Evolutionary conservation across 1,284 basidiomycete species (phyloP).

Genomic region (Megacollybia platyphylla): DNA sequence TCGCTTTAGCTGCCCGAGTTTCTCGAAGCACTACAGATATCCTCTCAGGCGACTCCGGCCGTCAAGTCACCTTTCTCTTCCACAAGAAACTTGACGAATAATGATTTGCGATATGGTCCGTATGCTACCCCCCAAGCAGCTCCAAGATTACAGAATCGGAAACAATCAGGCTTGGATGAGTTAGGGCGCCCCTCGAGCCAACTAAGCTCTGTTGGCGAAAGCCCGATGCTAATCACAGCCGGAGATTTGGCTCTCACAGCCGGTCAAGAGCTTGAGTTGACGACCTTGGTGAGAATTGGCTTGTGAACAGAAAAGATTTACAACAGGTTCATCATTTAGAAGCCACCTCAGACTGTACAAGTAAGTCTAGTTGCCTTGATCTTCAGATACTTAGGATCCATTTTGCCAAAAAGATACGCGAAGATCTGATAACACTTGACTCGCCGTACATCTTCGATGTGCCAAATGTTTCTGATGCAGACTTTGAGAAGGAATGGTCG

Average conservation of each 20-base stretch:
- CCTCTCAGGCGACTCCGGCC: constrained; percentile 5
- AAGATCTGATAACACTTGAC: constrained; percentile 59
- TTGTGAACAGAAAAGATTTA: neutral
- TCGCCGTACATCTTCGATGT: constrained; percentile 48
- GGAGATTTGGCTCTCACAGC: constrained; percentile 44
- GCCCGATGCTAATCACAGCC: constrained; percentile 31
- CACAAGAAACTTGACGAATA: constrained; percentile 19
- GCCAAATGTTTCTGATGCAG: constrained; percentile 13
- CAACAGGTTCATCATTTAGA: neutral
- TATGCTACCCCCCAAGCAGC: constrained; percentile 48
- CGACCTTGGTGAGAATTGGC: constrained; percentile 12
- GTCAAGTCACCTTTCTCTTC: constrained; percentile 14
- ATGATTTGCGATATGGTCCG: constrained; percentile 54
- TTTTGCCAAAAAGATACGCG: constrained; percentile 21
- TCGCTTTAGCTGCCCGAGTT: constrained; percentile 55
- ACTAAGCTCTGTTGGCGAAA: constrained; percentile 11
- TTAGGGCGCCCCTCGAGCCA: neutral
- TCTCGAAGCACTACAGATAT: constrained; percentile 31
- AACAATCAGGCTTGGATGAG: constrained; percentile 7
- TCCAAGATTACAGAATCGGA: constrained; percentile 24
- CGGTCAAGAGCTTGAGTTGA: constrained; percentile 21
- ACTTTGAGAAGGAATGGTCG: constrained; percentile 47
- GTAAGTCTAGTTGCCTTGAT: neutral
- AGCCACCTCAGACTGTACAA: neutral
- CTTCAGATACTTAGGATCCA: neutral